Percentiles rank a stretch among this genome's conserved stretches.
Evolutionary conservation across 2,329 filamentous ascomycete genomes (phyloP).

Genomic region (Pseudocercospora eumusae): DNA sequence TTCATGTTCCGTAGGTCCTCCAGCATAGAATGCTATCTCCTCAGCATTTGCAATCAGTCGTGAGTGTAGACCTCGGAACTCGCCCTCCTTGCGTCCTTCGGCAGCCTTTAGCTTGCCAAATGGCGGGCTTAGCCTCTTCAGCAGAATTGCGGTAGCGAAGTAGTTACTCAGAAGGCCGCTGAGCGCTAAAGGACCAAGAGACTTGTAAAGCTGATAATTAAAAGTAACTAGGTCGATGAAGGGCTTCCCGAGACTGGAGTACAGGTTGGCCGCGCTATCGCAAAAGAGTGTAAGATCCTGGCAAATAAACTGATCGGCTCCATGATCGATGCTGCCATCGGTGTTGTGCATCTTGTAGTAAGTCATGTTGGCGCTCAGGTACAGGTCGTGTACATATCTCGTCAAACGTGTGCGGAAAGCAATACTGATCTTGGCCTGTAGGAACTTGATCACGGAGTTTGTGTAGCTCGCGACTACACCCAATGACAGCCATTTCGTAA

Average conservation of each 20-base stretch:
- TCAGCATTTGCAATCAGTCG: constrained; percentile 94
- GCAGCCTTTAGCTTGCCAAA: constrained; percentile 97
- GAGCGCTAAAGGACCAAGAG: constrained; percentile 82
- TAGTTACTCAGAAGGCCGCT: constrained; percentile 89
- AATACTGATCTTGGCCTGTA: constrained; percentile 97
- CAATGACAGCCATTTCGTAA: constrained; percentile 92
- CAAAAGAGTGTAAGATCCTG: constrained; percentile 97
- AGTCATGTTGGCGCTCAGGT: constrained; percentile 90
- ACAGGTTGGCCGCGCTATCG: constrained; percentile 84
- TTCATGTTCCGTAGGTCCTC: constrained; percentile 89
- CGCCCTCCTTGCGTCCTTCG: constrained; percentile 90
- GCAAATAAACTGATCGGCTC: constrained; percentile 95
- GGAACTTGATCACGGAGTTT: constrained; percentile 98
- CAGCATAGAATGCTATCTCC: constrained; percentile 96
- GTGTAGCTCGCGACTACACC: constrained; percentile 94
- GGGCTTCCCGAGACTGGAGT: constrained; percentile 96
- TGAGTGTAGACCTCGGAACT: constrained; percentile 88
- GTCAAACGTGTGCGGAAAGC: constrained; percentile 94
- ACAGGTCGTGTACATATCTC: constrained; percentile 94
- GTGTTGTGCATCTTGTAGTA: constrained; percentile 95
- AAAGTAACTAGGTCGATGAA: constrained; percentile 97
- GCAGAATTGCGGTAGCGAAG: constrained; percentile 85
- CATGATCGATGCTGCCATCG: constrained; percentile 87
- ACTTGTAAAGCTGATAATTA: constrained; percentile 94
- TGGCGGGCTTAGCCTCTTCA: constrained; percentile 84